These are phyloP conservation scores for Apiospora malaysiana DNA, from an alignment of 2,329 filamentous ascomycete species.

Conservation along the genomic window DNA sequence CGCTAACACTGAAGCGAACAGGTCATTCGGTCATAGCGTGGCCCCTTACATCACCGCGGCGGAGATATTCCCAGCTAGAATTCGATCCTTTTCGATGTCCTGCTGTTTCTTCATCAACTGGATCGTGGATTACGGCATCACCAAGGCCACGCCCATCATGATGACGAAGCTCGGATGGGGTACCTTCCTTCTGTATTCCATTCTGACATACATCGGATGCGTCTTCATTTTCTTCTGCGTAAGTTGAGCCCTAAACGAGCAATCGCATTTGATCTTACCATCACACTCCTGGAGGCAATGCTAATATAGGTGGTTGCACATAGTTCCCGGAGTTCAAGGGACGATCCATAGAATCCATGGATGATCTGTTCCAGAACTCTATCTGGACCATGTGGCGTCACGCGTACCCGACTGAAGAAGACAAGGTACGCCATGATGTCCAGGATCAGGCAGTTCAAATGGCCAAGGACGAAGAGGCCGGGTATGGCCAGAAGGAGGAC, in stretches of 20 bases:
- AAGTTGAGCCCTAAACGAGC: background rate
- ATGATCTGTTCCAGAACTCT: constrained; percentile 49
- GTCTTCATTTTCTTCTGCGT: constrained; percentile 54
- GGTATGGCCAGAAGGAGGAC: constrained; percentile 14
- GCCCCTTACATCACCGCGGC: constrained; percentile 37
- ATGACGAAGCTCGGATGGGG: constrained; percentile 44
- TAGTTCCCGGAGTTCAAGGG: constrained; percentile 54
- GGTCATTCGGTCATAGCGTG: constrained; percentile 36
- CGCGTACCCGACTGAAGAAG: constrained; percentile 45
- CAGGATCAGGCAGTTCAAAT: constrained; percentile 31
- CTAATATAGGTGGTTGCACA: background rate
- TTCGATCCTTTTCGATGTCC: constrained; percentile 39
- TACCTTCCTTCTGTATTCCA: constrained; percentile 43
- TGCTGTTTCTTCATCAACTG: constrained; percentile 41
- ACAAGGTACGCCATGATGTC: constrained; percentile 41
- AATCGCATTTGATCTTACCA: background rate
- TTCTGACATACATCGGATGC: constrained; percentile 43
- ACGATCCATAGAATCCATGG: constrained; percentile 55
- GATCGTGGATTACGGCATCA: constrained; percentile 40
- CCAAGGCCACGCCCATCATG: constrained; percentile 42
- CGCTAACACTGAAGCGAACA: background rate
- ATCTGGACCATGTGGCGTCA: constrained; percentile 49
- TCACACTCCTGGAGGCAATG: background rate
- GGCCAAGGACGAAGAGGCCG: constrained; percentile 28
- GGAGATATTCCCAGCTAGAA: constrained; percentile 41